phyloP scores from a whole-genome alignment of 1,284 basidiomycete genomes.

The Pholiota adiposa region DNA sequence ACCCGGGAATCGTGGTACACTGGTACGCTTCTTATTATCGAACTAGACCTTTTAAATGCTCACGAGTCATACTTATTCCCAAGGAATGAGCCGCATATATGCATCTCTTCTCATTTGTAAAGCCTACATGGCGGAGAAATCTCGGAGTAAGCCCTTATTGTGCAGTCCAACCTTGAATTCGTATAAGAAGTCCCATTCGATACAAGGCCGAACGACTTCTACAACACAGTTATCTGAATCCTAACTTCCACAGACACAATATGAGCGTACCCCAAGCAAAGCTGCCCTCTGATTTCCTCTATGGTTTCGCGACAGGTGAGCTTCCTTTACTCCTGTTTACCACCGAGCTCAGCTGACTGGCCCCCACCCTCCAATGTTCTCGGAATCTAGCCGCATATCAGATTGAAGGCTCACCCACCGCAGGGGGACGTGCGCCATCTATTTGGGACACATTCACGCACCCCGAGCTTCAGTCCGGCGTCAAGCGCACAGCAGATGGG shows the following conservation, averaged over 20 bases:
- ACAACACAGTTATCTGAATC: too few species aligned
- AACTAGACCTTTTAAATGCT: too few species aligned
- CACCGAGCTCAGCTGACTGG: neutral
- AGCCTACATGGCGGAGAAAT: neutral
- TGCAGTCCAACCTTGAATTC: too few species aligned
- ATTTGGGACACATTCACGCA: conserved; percentile 80
- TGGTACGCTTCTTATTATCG: too few species aligned
- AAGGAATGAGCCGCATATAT: neutral
- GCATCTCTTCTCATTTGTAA: neutral
- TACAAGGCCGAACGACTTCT: too few species aligned
- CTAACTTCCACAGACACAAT: neutral
- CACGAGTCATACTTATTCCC: neutral
- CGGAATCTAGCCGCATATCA: conserved; percentile 56
- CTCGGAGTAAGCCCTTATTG: neutral
- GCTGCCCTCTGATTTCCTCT: conserved; percentile 32
- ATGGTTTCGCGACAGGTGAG: conserved; percentile 35
- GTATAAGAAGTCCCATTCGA: neutral
- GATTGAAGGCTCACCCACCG: conserved; percentile 67
- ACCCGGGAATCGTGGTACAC: too few species aligned
- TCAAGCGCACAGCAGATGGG: conserved; percentile 59
- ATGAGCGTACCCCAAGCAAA: conserved; percentile 4
- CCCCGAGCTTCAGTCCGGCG: conserved; percentile 46
- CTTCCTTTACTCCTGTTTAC: neutral
- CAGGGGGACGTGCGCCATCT: conserved; percentile 62
- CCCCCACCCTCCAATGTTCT: neutral